Evolutionary conservation across 495 filamentous ascomycete genomes (phyloP).

Genomic region (Hypoxylon lienhwacheense): DNA sequence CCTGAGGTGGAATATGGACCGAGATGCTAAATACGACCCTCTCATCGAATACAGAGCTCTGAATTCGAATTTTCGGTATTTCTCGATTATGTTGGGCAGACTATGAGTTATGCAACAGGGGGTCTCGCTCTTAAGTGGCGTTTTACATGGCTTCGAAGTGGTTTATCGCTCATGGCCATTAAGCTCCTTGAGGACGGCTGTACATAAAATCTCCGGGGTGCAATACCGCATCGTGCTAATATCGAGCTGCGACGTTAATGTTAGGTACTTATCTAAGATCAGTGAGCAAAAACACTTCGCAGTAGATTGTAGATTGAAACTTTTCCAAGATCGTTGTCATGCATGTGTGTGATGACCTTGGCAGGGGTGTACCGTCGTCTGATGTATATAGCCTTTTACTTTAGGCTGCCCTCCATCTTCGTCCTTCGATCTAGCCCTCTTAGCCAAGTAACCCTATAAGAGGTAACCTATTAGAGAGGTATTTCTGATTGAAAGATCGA

Average conservation of each 20-base stretch:
- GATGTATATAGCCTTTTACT: constrained; percentile 3
- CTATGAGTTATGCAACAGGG: constrained; percentile 20
- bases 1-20: no score
- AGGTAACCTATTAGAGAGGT: no score
- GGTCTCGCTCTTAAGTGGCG: constrained; percentile 13
- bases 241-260: constrained; percentile 2
- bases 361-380: constrained; percentile 7
- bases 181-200: constrained; percentile 1
- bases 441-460: neutral
- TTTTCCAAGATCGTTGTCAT: constrained; percentile 18
- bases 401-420: constrained; percentile 10
- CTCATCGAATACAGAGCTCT: no score
- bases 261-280: neutral
- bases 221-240: constrained; percentile 10
- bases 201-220: constrained; percentile 6
- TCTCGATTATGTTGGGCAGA: constrained; percentile 17
- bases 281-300: constrained; percentile 3
- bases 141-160: constrained; percentile 9
- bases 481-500: neutral
- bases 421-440: neutral
- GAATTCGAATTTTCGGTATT: neutral
- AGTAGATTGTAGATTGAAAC: constrained; percentile 20
- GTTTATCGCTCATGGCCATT: neutral
- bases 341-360: constrained; percentile 15
- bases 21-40: no score